Conservation (phyloP, 352 stramenopile species). For the Globisporangium radiosum region DNA sequence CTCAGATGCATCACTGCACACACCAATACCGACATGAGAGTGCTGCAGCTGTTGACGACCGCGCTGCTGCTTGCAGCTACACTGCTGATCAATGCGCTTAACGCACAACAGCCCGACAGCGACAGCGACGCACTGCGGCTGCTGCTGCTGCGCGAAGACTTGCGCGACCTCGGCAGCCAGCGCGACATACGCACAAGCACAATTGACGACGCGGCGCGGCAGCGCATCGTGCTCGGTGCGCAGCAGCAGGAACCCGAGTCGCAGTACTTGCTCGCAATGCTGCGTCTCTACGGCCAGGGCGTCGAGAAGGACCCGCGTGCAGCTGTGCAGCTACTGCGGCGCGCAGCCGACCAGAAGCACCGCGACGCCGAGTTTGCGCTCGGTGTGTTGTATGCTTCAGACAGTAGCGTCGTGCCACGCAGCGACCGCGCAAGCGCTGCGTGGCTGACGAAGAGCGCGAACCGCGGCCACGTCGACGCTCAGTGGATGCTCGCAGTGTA, state of each 20-base stretch:
- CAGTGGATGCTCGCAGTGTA: conserved; percentile 52
- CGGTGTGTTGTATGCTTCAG: conserved; percentile 28
- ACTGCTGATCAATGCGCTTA: background rate
- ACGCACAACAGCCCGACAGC: background rate
- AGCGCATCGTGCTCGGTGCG: conserved; percentile 27
- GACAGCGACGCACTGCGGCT: background rate
- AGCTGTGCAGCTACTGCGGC: conserved; percentile 23
- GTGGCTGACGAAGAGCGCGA: conserved; percentile 34
- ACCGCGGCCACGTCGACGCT: conserved; percentile 29
- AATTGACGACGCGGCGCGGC: conserved; percentile 23
- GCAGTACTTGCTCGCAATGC: conserved; percentile 42
- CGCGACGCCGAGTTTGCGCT: conserved; percentile 42
- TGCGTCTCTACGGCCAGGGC: conserved; percentile 48
- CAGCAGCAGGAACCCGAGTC: conserved; percentile 31
- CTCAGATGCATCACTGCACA: no score
- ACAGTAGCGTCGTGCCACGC: conserved; percentile 9
- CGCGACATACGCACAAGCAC: background rate
- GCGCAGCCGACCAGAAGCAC: conserved; percentile 22
- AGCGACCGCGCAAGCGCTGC: conserved; percentile 28
- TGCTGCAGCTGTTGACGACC: background rate
- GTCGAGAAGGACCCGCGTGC: conserved; percentile 20
- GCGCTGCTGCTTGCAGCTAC: background rate
- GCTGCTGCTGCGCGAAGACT: conserved; percentile 14
- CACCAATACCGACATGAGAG: background rate
- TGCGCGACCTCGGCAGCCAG: conserved; percentile 3